Evolutionary conservation across 176 grass and related monocot genomes (phyloP).

Genomic region (Phoenix dactylifera): DNA sequence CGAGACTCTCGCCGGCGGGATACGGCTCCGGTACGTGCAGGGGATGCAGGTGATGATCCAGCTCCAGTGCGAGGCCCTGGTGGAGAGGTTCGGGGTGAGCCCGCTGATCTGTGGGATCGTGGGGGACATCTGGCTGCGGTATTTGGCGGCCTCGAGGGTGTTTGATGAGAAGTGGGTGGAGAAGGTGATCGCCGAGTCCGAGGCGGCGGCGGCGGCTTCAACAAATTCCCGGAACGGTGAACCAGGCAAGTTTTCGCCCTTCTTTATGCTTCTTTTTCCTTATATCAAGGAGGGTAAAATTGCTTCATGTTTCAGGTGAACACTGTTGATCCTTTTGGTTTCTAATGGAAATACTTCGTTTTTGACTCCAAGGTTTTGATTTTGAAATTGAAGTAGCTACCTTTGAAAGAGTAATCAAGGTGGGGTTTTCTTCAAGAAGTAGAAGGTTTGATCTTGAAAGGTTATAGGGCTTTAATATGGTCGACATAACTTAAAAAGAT

Average conservation of each 20-base stretch:
- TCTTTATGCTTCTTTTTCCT: too few species aligned
- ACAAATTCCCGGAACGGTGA: neutral
- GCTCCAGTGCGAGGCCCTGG: slow-evolving; percentile 54
- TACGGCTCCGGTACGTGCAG: slow-evolving; percentile 46
- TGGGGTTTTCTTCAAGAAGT: too few species aligned
- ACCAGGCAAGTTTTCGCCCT: slow-evolving; percentile 5
- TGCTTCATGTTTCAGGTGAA: too few species aligned
- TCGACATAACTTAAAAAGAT: too few species aligned
- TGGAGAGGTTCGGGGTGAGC: slow-evolving; percentile 50
- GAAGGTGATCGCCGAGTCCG: slow-evolving; percentile 26
- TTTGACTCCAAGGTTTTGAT: too few species aligned
- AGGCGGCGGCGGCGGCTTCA: neutral
- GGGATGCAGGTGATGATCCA: slow-evolving; percentile 76
- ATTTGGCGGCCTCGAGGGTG: slow-evolving; percentile 38
- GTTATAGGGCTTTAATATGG: too few species aligned
- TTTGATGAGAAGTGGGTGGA: slow-evolving; percentile 46
- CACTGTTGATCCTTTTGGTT: too few species aligned
- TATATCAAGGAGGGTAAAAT: too few species aligned
- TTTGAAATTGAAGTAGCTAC: too few species aligned
- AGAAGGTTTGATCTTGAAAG: too few species aligned
- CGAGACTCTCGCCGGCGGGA: slow-evolving; percentile 14
- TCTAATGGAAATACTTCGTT: too few species aligned
- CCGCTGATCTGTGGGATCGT: slow-evolving; percentile 48
- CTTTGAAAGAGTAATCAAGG: too few species aligned
- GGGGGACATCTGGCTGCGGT: slow-evolving; percentile 47